phyloP scores from a whole-genome alignment of 495 filamentous ascomycete genomes.

The Podospora pseudocomata region DNA sequence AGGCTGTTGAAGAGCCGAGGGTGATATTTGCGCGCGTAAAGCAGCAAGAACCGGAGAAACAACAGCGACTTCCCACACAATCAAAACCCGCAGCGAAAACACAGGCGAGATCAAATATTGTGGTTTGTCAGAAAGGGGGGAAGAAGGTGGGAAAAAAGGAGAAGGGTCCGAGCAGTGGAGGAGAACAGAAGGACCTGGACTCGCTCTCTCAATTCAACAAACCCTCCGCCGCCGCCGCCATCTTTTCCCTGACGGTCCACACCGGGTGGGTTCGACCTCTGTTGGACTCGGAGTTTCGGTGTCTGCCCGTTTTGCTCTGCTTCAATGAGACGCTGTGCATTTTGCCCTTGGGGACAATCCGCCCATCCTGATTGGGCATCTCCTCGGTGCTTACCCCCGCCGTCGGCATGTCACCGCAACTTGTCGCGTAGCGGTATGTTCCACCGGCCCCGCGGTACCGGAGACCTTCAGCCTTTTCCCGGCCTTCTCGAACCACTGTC shows the following conservation, averaged over 20 bases:
- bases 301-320: slow-evolving; percentile 9
- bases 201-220: slow-evolving; percentile 5
- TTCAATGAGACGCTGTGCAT: slow-evolving; percentile 19
- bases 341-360: slow-evolving; percentile 17
- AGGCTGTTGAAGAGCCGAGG: background rate
- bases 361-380: slow-evolving; percentile 18
- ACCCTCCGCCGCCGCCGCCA: slow-evolving; percentile 1
- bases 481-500: background rate
- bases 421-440: background rate
- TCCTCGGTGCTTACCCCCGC: background rate
- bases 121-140: background rate
- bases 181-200: slow-evolving; percentile 3
- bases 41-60: background rate
- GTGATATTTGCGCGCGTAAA: background rate
- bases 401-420: slow-evolving; percentile 15
- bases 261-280: slow-evolving; percentile 15
- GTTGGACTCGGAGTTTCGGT: slow-evolving; percentile 24
- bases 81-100: background rate
- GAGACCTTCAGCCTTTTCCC: slow-evolving; percentile 9
- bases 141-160: background rate
- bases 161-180: slow-evolving; percentile 5
- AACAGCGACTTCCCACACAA: background rate
- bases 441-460: slow-evolving; percentile 16
- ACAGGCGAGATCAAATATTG: slow-evolving; percentile 8
- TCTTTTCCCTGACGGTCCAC: slow-evolving; percentile 8